phyloP scores from a whole-genome alignment of 75 land plant species.

The Cunninghamia lanceolata region DNA sequence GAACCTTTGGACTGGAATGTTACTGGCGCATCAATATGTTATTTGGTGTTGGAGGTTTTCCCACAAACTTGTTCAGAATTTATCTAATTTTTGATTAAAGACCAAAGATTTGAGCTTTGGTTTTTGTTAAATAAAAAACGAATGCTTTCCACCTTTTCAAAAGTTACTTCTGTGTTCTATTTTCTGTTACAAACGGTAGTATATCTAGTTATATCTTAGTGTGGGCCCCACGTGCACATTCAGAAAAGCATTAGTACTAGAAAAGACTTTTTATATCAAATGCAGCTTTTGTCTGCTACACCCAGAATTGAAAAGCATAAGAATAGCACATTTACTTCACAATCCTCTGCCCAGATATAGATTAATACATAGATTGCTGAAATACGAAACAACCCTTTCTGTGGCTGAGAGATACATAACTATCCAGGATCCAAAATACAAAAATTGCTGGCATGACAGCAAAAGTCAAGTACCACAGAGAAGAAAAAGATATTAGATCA shows the following conservation, averaged over 20 bases:
- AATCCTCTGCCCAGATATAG: not conserved
- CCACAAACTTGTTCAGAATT: not conserved
- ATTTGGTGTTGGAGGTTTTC: slow-evolving; percentile 56
- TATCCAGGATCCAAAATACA: not conserved
- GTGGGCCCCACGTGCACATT: not conserved
- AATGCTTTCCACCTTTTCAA: not conserved
- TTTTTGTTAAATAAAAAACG: not conserved
- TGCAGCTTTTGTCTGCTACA: not conserved
- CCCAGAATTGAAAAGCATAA: not conserved
- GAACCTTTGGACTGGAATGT: slow-evolving; percentile 61
- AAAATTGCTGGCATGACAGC: not conserved
- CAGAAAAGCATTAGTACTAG: not conserved
- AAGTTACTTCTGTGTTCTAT: not conserved
- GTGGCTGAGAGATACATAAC: not conserved
- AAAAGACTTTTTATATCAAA: not conserved
- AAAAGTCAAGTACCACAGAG: not conserved
- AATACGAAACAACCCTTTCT: not conserved
- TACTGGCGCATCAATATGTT: slow-evolving; percentile 68
- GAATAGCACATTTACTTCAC: not conserved
- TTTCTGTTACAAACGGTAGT: not conserved
- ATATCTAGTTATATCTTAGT: not conserved
- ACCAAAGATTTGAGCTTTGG: not conserved
- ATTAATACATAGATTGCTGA: not conserved
- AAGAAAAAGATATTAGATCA: too few relatives aligned
- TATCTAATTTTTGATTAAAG: not conserved